A percentile compares a stretch with the other conserved stretches of the same genome.
Conservation (phyloP, 257 asterid genomes). For the Paulownia fortunei region DNA sequence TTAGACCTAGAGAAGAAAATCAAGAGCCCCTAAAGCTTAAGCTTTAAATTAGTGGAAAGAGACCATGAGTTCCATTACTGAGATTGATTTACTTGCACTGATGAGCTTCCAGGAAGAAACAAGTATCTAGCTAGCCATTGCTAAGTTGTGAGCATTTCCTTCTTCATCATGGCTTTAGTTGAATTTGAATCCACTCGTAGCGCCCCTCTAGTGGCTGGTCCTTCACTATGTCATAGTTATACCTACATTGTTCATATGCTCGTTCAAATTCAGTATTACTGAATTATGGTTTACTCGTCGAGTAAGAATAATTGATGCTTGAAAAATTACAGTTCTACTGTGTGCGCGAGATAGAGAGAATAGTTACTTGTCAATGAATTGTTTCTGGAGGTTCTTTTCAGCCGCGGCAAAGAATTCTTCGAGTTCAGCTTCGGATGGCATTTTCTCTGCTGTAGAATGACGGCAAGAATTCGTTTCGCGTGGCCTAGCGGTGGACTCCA, state of each 20-base stretch:
- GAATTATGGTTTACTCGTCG: not conserved
- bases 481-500: constrained; percentile 48
- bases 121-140: constrained; percentile 6
- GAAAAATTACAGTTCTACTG: not conserved
- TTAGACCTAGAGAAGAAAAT: constrained; percentile 25
- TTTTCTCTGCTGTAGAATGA: constrained; percentile 33
- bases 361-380: constrained; percentile 58
- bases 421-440: constrained; percentile 67
- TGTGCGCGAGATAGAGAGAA: constrained; percentile 7
- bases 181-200: constrained; percentile 59
- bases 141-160: not conserved
- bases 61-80: not conserved
- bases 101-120: constrained; percentile 1
- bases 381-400: constrained; percentile 52
- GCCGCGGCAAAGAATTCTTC: constrained; percentile 73
- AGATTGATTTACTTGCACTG: constrained; percentile 19
- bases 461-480: constrained; percentile 35
- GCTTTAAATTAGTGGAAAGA: constrained; percentile 38
- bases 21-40: constrained; percentile 15
- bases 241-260: constrained; percentile 46
- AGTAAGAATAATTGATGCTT: not conserved
- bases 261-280: not conserved
- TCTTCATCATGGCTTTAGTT: constrained; percentile 36
- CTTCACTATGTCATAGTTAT: constrained; percentile 68
- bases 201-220: constrained; percentile 70